Conservation (phyloP, 345 rosid species). For the Nephelium lappaceum region DNA sequence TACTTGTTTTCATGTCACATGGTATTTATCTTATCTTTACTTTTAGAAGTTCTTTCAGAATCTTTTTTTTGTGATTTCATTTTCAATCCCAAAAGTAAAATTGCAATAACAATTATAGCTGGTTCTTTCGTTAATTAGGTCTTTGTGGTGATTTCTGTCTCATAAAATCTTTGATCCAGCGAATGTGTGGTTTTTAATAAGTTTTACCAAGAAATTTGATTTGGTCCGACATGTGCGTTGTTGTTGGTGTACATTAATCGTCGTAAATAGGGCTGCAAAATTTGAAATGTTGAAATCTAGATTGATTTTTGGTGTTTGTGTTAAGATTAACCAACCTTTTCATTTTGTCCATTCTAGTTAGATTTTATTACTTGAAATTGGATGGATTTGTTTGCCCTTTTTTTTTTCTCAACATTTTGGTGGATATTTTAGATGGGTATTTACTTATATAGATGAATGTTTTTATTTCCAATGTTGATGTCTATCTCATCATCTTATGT, state of each 20-base stretch:
- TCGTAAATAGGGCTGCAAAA: background rate
- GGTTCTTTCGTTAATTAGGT: background rate
- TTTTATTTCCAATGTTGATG: background rate
- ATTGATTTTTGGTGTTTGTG: background rate
- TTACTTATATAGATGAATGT: too few species aligned
- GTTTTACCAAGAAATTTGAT: background rate
- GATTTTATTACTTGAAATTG: background rate
- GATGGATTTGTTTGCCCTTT: background rate
- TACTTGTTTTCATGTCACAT: background rate
- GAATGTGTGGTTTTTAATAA: background rate
- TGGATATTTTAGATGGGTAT: too few species aligned
- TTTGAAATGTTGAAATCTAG: background rate
- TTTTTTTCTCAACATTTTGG: too few species aligned
- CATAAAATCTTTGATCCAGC: background rate
- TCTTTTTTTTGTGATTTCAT: background rate
- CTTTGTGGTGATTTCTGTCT: background rate
- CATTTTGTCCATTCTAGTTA: background rate
- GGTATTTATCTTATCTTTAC: conserved; percentile 13
- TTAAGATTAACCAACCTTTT: too few species aligned
- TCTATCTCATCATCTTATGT: background rate
- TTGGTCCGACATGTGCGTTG: background rate
- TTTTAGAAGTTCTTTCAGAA: background rate
- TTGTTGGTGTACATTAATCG: background rate
- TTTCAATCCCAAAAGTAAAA: background rate
- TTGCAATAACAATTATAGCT: too few species aligned